Percentiles rank a stretch among this genome's conserved stretches.
Conservation (phyloP, 73 alveolate genomes). For the Tetrahymena malaccensis region DNA sequence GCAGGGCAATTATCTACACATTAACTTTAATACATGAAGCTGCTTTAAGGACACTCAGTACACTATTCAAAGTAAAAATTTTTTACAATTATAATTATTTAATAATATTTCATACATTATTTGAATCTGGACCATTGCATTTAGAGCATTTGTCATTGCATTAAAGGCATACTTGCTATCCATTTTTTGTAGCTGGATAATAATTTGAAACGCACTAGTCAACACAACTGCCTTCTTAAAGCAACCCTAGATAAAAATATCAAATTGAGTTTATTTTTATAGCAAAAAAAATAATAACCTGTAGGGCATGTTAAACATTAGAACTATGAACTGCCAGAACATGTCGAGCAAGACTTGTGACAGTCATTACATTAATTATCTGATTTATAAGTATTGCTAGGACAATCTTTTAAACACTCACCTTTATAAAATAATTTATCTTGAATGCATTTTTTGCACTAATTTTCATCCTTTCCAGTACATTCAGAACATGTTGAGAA, state of each 20-base stretch:
- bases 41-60: not conserved
- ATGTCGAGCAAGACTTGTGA: conserved; percentile 2
- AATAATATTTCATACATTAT: not conserved
- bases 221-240: not conserved
- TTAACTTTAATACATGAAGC: not conserved
- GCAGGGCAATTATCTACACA: conserved; percentile 6
- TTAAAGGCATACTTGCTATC: not conserved
- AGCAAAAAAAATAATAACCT: not conserved
- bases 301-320: not conserved
- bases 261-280: too few relatives aligned
- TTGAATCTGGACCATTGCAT: not conserved
- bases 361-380: not conserved
- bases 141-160: not conserved
- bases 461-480: not conserved
- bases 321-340: not conserved
- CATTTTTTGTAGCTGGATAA: not conserved
- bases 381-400: not conserved
- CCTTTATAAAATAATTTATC: not conserved
- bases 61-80: not conserved
- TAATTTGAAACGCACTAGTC: not conserved
- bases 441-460: not conserved
- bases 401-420: conserved; percentile 2
- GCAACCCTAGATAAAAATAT: not conserved
- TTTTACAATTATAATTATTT: too few relatives aligned
- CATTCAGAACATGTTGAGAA: conserved; percentile 10